phyloP scores from a whole-genome alignment of 176 grass and related monocot species.

The Thinopyrum elongatum region DNA sequence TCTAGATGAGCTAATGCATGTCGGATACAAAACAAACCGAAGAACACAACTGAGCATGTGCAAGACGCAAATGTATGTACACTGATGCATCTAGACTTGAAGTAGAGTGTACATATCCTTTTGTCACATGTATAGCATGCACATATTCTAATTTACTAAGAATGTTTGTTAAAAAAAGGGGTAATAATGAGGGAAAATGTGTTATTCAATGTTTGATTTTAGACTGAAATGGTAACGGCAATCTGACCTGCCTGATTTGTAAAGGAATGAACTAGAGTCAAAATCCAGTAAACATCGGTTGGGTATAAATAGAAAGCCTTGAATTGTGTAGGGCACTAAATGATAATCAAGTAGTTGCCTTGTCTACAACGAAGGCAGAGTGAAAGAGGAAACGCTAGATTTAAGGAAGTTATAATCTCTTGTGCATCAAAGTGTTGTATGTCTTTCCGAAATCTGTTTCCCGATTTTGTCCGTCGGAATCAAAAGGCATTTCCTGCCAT shows the following conservation, averaged over 20 bases:
- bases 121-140: neutral
- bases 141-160: neutral
- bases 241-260: neutral
- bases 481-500: neutral
- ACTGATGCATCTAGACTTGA: neutral
- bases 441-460: neutral
- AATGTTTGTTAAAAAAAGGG: neutral
- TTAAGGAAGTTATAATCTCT: constrained; percentile 14
- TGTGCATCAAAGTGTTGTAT: neutral
- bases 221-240: neutral
- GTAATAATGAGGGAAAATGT: neutral
- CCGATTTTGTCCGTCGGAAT: neutral
- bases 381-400: neutral
- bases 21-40: neutral
- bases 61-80: neutral
- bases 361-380: neutral
- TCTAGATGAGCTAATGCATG: neutral
- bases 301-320: neutral
- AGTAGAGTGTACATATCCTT: neutral
- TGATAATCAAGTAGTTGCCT: neutral
- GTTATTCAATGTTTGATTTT: neutral
- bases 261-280: neutral
- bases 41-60: neutral
- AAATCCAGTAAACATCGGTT: neutral
- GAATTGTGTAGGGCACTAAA: neutral